These are phyloP conservation scores for Hirschfeldia incana DNA, from an alignment of 345 rosid genomes.

Conservation along the genomic window DNA sequence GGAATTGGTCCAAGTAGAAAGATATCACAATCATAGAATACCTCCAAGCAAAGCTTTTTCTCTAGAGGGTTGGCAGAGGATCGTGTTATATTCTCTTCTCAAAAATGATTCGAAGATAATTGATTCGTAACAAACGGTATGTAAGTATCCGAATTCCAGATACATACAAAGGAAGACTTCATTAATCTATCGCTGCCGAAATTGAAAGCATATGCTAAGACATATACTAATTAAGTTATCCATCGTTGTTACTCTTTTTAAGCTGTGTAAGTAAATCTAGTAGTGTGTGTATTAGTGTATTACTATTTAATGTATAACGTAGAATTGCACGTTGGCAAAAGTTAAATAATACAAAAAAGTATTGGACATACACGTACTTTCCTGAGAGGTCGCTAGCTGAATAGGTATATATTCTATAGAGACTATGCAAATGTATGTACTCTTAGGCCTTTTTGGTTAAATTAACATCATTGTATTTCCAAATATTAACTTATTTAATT, in stretches of 20 bases:
- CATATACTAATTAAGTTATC: constrained; percentile 32
- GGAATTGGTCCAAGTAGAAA: constrained; percentile 38
- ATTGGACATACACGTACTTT: constrained; percentile 24
- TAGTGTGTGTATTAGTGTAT: not conserved
- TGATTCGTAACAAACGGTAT: constrained; percentile 27
- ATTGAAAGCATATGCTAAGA: constrained; percentile 35
- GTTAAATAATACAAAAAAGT: constrained; percentile 2
- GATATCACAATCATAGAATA: constrained; percentile 30
- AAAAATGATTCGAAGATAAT: constrained; percentile 20
- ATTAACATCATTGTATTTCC: constrained; percentile 8
- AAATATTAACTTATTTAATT: not conserved
- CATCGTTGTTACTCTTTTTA: constrained; percentile 21
- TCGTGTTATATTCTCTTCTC: constrained; percentile 31
- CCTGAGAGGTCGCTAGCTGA: constrained; percentile 18
- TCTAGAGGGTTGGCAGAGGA: constrained; percentile 12
- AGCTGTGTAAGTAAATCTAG: not conserved
- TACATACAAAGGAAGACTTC: constrained; percentile 18
- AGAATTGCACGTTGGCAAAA: constrained; percentile 21
- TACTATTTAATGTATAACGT: not conserved
- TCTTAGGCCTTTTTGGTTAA: not conserved
- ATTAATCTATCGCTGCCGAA: constrained; percentile 27
- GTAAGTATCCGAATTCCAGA: constrained; percentile 33
- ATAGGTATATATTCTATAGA: constrained; percentile 26
- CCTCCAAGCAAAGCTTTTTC: constrained; percentile 24
- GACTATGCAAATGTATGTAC: not conserved